A percentile compares a stretch with the other conserved stretches of the same genome.
These are phyloP conservation scores for Ramichloridium luteum DNA, from an alignment of 2,329 filamentous ascomycete genomes.

Conservation along the genomic window DNA sequence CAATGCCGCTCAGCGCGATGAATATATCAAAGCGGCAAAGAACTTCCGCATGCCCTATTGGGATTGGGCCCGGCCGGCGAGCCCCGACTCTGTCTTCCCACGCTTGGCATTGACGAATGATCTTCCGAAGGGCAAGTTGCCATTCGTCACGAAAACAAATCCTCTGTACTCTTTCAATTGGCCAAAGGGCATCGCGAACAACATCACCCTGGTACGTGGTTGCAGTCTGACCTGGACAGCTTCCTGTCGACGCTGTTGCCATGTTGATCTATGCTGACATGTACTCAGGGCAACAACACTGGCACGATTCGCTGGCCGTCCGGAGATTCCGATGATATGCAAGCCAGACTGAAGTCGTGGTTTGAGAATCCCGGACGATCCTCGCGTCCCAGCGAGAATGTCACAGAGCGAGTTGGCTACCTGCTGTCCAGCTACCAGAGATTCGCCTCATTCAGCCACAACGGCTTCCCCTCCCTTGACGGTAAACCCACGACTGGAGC, in stretches of 20 bases:
- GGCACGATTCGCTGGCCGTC: too few species aligned
- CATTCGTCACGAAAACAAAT: too few species aligned
- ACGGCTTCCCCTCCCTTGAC: not conserved
- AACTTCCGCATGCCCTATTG: conserved; percentile 3
- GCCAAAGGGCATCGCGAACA: too few species aligned
- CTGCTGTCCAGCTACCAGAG: not conserved
- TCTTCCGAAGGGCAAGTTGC: not conserved
- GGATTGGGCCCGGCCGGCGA: conserved; percentile 18
- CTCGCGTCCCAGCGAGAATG: not conserved
- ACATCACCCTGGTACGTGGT: too few species aligned
- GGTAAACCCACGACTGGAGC: not conserved
- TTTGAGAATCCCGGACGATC: too few species aligned
- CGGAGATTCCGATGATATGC: too few species aligned
- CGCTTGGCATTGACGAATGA: not conserved
- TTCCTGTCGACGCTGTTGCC: too few species aligned
- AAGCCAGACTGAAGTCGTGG: too few species aligned
- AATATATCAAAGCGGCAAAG: conserved; percentile 2
- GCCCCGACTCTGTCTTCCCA: not conserved
- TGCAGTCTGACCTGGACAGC: too few species aligned
- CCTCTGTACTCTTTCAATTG: too few species aligned
- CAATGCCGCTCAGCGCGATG: not conserved
- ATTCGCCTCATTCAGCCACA: not conserved
- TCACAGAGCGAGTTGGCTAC: not conserved
- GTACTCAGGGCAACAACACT: too few species aligned
- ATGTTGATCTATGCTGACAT: too few species aligned